Evolutionary conservation across 495 filamentous ascomycete genomes (phyloP).

Genomic region (Penicilliopsis zonata): DNA sequence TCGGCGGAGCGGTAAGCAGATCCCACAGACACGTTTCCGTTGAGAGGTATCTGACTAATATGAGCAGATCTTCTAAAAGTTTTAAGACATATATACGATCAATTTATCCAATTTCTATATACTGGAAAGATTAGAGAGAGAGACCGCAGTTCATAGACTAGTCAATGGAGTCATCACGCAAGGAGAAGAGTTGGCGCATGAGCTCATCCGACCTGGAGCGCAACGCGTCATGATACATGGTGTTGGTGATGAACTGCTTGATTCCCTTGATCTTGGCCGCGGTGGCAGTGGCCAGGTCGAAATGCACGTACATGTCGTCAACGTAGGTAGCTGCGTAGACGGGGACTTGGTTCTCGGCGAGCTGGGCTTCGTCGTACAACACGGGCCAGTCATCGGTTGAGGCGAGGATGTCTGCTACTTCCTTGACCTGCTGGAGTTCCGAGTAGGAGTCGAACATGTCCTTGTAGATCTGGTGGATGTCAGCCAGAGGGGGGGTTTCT

Average conservation of each 20-base stretch:
- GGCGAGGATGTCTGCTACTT: constrained; percentile 61
- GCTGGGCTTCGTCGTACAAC: constrained; percentile 62
- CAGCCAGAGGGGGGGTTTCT: not conserved
- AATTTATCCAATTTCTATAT: too few species aligned
- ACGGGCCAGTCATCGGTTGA: constrained; percentile 52
- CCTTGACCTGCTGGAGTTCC: constrained; percentile 52
- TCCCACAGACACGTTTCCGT: not conserved
- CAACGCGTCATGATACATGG: constrained; percentile 75
- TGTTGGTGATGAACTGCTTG: constrained; percentile 76
- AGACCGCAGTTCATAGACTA: constrained; percentile 17
- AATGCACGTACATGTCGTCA: constrained; percentile 94
- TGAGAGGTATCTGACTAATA: not conserved
- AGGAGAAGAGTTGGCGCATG: constrained; percentile 52
- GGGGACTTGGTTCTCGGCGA: constrained; percentile 70
- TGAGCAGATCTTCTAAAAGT: not conserved
- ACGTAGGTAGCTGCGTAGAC: constrained; percentile 78
- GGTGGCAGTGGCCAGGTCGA: constrained; percentile 57
- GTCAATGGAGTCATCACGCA: constrained; percentile 64
- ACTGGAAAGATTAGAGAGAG: too few species aligned
- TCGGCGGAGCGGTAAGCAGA: constrained; percentile 68
- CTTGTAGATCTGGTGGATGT: constrained; percentile 46
- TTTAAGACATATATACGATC: too few species aligned
- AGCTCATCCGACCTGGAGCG: constrained; percentile 62
- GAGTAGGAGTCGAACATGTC: constrained; percentile 68
- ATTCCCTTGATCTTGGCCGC: constrained; percentile 62